phyloP scores from a whole-genome alignment of 768 basidiomycete species.

The Postia placenta region DNA sequence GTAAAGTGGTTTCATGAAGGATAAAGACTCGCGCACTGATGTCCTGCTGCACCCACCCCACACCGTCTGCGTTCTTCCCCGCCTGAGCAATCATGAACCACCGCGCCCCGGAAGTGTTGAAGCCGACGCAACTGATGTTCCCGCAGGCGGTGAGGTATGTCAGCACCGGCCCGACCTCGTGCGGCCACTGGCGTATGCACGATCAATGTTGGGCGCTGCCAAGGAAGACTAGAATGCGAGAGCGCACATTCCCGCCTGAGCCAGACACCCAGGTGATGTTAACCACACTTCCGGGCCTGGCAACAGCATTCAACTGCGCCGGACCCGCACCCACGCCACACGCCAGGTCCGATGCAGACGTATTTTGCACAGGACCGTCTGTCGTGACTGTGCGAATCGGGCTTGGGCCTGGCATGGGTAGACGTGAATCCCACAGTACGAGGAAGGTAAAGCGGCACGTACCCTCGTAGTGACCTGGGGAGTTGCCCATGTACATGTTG shows the following conservation, averaged over 20 bases:
- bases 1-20: not conserved
- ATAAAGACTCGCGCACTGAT: constrained; percentile 25
- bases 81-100: constrained; percentile 61
- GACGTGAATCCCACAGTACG: not conserved
- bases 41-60: constrained; percentile 25
- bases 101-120: constrained; percentile 50
- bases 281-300: constrained; percentile 53
- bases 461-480: constrained; percentile 31
- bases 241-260: constrained; percentile 22
- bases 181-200: constrained; percentile 41
- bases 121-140: constrained; percentile 50
- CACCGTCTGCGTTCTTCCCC: constrained; percentile 19
- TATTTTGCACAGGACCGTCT: constrained; percentile 46
- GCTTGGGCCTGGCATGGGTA: constrained; percentile 9
- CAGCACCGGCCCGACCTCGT: constrained; percentile 64
- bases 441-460: not conserved
- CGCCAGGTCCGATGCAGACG: constrained; percentile 45
- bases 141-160: constrained; percentile 69
- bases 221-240: not conserved
- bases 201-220: not conserved
- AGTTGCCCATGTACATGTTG: constrained; percentile 36
- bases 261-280: constrained; percentile 52
- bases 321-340: constrained; percentile 51
- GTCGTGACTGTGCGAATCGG: constrained; percentile 36
- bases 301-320: constrained; percentile 43